Percentiles rank a stretch among this genome's conserved stretches.
These are phyloP conservation scores for Phascolomyces articulosus DNA, from an alignment of 371 early-diverging fungal genomes.

Conservation along the genomic window DNA sequence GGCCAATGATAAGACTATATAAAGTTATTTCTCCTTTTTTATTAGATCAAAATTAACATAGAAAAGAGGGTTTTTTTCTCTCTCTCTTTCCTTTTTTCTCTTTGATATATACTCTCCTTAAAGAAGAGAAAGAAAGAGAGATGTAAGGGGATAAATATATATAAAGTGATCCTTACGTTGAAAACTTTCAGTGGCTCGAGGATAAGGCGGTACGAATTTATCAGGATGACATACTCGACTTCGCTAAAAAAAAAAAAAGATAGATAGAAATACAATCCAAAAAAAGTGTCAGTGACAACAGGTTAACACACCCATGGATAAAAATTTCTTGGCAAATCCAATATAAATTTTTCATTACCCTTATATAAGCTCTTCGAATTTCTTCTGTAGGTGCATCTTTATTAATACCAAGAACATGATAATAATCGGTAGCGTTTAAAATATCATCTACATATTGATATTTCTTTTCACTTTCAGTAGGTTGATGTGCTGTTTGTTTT, in stretches of 20 bases:
- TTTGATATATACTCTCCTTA: too few species aligned
- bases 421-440: slow-evolving; percentile 37
- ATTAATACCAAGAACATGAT: slow-evolving; percentile 35
- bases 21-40: background rate
- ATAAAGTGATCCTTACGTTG: slow-evolving; percentile 30
- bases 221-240: slow-evolving; percentile 53
- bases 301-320: too few species aligned
- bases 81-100: too few species aligned
- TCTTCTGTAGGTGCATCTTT: slow-evolving; percentile 37
- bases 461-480: slow-evolving; percentile 21
- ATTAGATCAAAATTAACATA: background rate
- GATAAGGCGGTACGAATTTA: slow-evolving; percentile 34
- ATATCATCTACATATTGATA: slow-evolving; percentile 43
- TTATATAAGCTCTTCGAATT: slow-evolving; percentile 46
- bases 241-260: slow-evolving; percentile 23
- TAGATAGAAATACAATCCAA: background rate
- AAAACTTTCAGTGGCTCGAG: slow-evolving; percentile 43
- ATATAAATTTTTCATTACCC: slow-evolving; percentile 21
- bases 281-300: too few species aligned
- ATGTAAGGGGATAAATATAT: background rate
- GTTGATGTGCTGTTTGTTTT: slow-evolving; percentile 15
- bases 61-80: background rate
- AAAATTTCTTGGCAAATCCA: too few species aligned
- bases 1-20: slow-evolving; percentile 56
- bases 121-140: too few species aligned